Percentiles rank a stretch among this genome's conserved stretches.
Evolutionary conservation across 495 filamentous ascomycete genomes (phyloP).

Genomic region (Oleoguttula mirabilis): DNA sequence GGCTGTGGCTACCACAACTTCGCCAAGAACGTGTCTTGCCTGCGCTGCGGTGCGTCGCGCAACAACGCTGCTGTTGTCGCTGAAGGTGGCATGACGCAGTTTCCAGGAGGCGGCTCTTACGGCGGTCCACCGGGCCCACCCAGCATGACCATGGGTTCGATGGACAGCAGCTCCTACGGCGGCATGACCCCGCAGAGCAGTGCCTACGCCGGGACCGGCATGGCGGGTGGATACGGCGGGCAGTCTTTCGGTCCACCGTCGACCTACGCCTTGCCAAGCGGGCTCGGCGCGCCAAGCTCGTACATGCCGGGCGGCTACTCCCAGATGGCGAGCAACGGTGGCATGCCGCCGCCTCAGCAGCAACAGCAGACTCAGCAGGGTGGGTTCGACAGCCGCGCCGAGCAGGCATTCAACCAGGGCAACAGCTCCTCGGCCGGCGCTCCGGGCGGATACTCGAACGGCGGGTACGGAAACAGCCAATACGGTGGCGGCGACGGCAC

Average conservation of each 20-base stretch:
- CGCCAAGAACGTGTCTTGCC: conserved; percentile 95
- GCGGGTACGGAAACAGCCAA: conserved; percentile 3
- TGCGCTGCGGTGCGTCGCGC: conserved; percentile 89
- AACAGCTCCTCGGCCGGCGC: conserved; percentile 24
- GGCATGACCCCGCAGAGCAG: conserved; percentile 9
- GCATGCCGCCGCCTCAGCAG: conserved; percentile 17
- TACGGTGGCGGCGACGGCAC: conserved; percentile 5
- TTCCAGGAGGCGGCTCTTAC: background rate
- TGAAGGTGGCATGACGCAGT: conserved; percentile 35
- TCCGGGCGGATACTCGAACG: conserved; percentile 10
- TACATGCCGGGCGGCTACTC: conserved; percentile 68
- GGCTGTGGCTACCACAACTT: conserved; percentile 99
- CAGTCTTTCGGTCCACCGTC: conserved; percentile 84
- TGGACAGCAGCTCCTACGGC: conserved; percentile 12
- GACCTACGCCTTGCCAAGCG: conserved; percentile 85
- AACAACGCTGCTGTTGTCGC: conserved; percentile 87
- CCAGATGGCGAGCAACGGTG: conserved; percentile 45
- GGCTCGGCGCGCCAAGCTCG: conserved; percentile 64
- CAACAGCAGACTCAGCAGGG: no score
- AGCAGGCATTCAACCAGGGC: conserved; percentile 46
- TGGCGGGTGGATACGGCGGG: conserved; percentile 49
- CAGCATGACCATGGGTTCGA: conserved; percentile 10
- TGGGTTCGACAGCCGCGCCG: conserved; percentile 85
- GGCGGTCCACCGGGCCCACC: conserved; percentile 5
- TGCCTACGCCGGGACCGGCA: conserved; percentile 6